Conservation (phyloP, 139 green algal genomes). For the Deuterostichococcus epilithicus region DNA sequence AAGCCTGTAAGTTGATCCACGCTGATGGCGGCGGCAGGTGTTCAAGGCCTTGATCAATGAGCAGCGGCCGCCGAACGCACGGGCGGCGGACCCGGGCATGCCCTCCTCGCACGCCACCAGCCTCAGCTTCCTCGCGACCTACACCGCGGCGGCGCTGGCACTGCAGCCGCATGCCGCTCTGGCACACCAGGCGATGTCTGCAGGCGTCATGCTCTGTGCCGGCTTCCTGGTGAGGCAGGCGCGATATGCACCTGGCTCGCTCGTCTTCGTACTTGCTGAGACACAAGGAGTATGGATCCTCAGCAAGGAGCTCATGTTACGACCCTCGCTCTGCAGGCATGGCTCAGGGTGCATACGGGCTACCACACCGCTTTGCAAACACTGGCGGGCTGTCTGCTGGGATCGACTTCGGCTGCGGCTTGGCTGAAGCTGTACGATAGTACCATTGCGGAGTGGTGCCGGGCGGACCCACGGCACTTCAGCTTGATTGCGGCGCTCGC, state of each 20-base stretch:
- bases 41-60: slow-evolving; percentile 73
- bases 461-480: background rate
- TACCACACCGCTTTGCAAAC: slow-evolving; percentile 72
- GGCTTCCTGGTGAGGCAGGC: slow-evolving; percentile 40
- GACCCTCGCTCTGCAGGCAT: slow-evolving; percentile 39
- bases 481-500: background rate
- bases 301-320: background rate
- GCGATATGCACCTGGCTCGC: background rate
- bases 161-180: background rate
- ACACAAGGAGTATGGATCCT: background rate
- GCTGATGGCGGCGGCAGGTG: slow-evolving; percentile 13
- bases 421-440: slow-evolving; percentile 10
- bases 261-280: background rate
- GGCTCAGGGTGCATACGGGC: slow-evolving; percentile 58
- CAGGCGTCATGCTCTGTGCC: background rate
- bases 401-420: slow-evolving; percentile 20
- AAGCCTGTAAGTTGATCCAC: background rate
- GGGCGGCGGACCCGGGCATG: slow-evolving; percentile 69
- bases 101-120: slow-evolving; percentile 59
- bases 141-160: slow-evolving; percentile 21
- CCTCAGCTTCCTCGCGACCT: slow-evolving; percentile 63
- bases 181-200: background rate
- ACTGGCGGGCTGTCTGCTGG: slow-evolving; percentile 49
- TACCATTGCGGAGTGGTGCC: background rate
- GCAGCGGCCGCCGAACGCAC: slow-evolving; percentile 47